These are phyloP conservation scores for Rhizopus stolonifer DNA, from an alignment of 371 early-diverging fungal genomes.

Conservation along the genomic window DNA sequence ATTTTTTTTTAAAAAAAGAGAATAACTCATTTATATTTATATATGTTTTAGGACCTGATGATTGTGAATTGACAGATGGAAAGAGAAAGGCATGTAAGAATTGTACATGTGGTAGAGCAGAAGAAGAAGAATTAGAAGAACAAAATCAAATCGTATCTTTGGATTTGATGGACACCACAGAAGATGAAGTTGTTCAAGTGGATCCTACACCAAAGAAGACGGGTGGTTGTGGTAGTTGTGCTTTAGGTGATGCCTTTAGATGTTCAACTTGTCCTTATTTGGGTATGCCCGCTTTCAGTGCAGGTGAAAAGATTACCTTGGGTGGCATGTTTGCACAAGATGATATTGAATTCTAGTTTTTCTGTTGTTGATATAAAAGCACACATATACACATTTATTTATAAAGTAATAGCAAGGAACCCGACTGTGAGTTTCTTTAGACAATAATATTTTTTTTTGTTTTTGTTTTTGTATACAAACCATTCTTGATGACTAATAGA, in stretches of 20 bases:
- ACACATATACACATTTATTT: no score
- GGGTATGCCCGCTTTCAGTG: slow-evolving; percentile 98
- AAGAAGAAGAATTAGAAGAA: slow-evolving; percentile 63
- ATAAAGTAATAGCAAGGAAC: no score
- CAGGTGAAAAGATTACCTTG: slow-evolving; percentile 91
- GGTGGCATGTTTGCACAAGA: slow-evolving; percentile 61
- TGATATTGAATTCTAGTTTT: slow-evolving; percentile 46
- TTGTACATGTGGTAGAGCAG: slow-evolving; percentile 94
- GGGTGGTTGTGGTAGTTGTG: slow-evolving; percentile 80
- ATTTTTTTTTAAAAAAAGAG: slow-evolving; percentile 16
- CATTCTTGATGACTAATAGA: no score
- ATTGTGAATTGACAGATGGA: slow-evolving; percentile 62
- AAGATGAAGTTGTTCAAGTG: slow-evolving; percentile 53
- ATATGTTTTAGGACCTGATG: slow-evolving; percentile 49
- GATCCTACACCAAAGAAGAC: slow-evolving; percentile 60
- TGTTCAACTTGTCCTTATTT: slow-evolving; percentile 97
- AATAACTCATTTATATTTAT: not conserved
- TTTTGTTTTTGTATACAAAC: no score
- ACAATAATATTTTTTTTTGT: no score
- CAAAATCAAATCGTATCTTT: slow-evolving; percentile 67
- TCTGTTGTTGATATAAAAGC: no score
- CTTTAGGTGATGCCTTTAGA: slow-evolving; percentile 99
- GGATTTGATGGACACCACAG: slow-evolving; percentile 57
- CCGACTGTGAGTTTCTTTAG: no score
- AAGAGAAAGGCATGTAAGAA: slow-evolving; percentile 96